These are phyloP conservation scores for Mucor velutinosus DNA, from an alignment of 371 early-diverging fungal genomes.

Conservation along the genomic window DNA sequence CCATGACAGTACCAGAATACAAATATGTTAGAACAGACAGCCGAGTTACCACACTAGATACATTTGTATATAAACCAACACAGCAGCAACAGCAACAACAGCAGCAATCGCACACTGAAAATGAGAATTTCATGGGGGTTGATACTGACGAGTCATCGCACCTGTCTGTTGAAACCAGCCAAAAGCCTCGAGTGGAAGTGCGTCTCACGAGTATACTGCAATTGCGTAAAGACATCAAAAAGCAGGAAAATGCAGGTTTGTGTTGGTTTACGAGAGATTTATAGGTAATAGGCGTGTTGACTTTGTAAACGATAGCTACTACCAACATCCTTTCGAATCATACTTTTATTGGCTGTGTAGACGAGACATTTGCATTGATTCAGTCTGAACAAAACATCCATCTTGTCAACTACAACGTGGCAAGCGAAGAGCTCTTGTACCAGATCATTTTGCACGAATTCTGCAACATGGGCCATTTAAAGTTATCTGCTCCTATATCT, in stretches of 20 bases:
- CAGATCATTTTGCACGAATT: conserved; percentile 83
- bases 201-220: conserved; percentile 75
- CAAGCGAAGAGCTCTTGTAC: conserved; percentile 86
- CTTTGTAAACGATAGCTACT: conserved; percentile 43
- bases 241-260: conserved; percentile 61
- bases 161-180: conserved; percentile 3
- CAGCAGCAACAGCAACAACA: conserved; percentile 1
- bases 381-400: conserved; percentile 85
- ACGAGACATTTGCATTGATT: conserved; percentile 72
- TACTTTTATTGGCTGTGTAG: conserved; percentile 90
- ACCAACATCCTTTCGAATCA: conserved; percentile 76
- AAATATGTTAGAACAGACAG: conserved; percentile 83
- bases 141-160: conserved; percentile 9
- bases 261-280: not conserved
- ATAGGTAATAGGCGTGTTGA: not conserved
- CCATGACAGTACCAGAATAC: conserved; percentile 44
- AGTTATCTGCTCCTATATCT: conserved; percentile 61
- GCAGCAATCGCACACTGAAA: not conserved
- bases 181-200: conserved; percentile 62
- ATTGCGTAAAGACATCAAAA: conserved; percentile 72
- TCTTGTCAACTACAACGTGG: conserved; percentile 72
- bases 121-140: conserved; percentile 4
- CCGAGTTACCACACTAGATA: conserved; percentile 67
- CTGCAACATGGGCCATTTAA: conserved; percentile 80
- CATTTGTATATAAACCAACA: conserved; percentile 36